phyloP scores from a whole-genome alignment of 1,284 basidiomycete species.

The Apiotrichum gamsii region DNA sequence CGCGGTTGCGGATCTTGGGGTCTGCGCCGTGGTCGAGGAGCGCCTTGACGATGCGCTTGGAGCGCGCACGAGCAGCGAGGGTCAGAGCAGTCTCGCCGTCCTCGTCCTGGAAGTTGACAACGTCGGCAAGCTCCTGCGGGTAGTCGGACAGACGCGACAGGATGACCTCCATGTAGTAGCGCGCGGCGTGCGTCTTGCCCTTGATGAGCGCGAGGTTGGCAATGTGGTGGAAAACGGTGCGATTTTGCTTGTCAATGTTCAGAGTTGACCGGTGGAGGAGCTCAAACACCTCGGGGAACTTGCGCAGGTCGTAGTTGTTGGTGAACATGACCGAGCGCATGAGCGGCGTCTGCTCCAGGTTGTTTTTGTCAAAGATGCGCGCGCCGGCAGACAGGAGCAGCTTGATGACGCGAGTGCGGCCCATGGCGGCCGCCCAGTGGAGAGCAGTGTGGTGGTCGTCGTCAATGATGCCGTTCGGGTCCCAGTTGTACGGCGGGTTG shows the following conservation, averaged over 20 bases:
- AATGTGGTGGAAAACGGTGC: slow-evolving; percentile 98
- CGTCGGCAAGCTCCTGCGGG: slow-evolving; percentile 87
- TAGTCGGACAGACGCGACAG: slow-evolving; percentile 85
- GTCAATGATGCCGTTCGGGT: slow-evolving; percentile 94
- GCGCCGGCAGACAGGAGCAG: slow-evolving; percentile 88
- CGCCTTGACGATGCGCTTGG: slow-evolving; percentile 92
- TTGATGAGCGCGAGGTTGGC: slow-evolving; percentile 98
- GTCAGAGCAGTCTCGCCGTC: slow-evolving; percentile 98
- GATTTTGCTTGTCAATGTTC: slow-evolving; percentile 97
- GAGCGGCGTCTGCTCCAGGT: slow-evolving; percentile 90
- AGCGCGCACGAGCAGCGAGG: slow-evolving; percentile 90
- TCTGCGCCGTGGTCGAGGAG: slow-evolving; percentile 95
- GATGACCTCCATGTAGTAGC: slow-evolving; percentile 99
- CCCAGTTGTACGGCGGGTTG: slow-evolving; percentile 83
- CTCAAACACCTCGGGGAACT: slow-evolving; percentile 97
- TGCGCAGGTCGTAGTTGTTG: slow-evolving; percentile 99
- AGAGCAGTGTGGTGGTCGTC: slow-evolving; percentile 96
- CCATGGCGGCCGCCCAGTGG: slow-evolving; percentile 99
- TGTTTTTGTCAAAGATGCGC: slow-evolving; percentile 95
- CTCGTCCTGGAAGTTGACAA: slow-evolving; percentile 99
- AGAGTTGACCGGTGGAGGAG: slow-evolving; percentile 93
- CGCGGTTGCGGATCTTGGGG: slow-evolving; percentile 89
- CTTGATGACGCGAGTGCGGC: slow-evolving; percentile 92
- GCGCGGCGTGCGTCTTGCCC: slow-evolving; percentile 92
- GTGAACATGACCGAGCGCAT: slow-evolving; percentile 99